Percentiles rank a stretch among this genome's conserved stretches.
Conservation (phyloP, 2,329 filamentous ascomycete genomes). For the Xylariaceae sp. region DNA sequence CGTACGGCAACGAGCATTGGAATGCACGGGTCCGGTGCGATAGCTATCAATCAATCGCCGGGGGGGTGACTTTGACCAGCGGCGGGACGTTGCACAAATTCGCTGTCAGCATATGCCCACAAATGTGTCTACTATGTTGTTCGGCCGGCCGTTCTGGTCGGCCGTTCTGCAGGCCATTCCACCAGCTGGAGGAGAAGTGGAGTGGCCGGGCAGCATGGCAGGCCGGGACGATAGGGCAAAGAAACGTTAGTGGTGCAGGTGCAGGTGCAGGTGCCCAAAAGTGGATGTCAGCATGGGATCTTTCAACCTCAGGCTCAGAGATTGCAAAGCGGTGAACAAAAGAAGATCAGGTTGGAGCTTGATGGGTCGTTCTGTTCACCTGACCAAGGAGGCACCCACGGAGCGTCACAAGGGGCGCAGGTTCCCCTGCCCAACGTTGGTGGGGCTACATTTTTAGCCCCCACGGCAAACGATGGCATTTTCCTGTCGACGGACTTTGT, state of each 20-base stretch:
- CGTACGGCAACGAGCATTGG: neutral
- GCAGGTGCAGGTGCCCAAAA: conserved; percentile 13
- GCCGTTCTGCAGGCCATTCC: neutral
- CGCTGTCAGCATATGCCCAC: conserved; percentile 4
- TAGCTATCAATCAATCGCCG: neutral
- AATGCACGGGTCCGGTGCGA: conserved; percentile 9
- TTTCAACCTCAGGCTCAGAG: conserved; percentile 18
- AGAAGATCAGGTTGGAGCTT: conserved; percentile 17
- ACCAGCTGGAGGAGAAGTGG: neutral
- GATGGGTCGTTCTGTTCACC: conserved; percentile 14
- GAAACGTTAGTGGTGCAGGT: conserved; percentile 11
- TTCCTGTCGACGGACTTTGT: neutral
- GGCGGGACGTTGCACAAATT: conserved; percentile 11
- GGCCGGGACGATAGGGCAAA: neutral
- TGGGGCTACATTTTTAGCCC: conserved; percentile 1
- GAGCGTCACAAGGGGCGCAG: conserved; percentile 11
- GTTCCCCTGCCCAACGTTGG: conserved; percentile 6
- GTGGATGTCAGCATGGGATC: conserved; percentile 11
- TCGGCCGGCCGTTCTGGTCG: neutral
- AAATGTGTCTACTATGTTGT: neutral
- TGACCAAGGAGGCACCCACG: conserved; percentile 14
- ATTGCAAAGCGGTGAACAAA: conserved; percentile 17
- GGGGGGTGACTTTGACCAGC: neutral
- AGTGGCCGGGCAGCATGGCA: neutral
- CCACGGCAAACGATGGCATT: conserved; percentile 4